Evolutionary conservation across 495 filamentous ascomycete genomes (phyloP).

Genomic region (Annulohypoxylon maeteangense): DNA sequence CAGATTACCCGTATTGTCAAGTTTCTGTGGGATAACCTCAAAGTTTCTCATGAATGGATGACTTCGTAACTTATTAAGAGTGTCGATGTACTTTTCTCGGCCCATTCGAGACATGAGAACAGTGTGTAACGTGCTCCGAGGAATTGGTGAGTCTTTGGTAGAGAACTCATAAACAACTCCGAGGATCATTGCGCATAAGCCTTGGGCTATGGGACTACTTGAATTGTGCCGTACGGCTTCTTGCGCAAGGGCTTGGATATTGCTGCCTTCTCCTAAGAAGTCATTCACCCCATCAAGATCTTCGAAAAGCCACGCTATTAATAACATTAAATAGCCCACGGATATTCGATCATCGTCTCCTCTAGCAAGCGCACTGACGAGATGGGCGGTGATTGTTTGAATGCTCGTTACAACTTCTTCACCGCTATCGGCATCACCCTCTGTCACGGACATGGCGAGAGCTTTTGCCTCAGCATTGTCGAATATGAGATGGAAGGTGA

Average conservation of each 20-base stretch:
- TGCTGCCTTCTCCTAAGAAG: constrained; percentile 94
- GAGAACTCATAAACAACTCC: constrained; percentile 97
- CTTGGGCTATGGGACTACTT: constrained; percentile 74
- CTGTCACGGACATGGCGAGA: constrained; percentile 80
- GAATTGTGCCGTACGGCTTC: constrained; percentile 66
- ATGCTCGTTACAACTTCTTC: constrained; percentile 97
- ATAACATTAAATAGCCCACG: constrained; percentile 89
- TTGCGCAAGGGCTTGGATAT: constrained; percentile 84
- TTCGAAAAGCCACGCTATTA: constrained; percentile 94
- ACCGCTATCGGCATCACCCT: constrained; percentile 88
- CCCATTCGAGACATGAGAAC: constrained; percentile 83
- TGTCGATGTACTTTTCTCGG: constrained; percentile 89
- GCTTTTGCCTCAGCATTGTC: constrained; percentile 84
- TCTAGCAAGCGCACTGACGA: constrained; percentile 78
- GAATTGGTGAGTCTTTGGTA: constrained; percentile 93
- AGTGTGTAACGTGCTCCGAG: constrained; percentile 82
- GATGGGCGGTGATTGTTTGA: constrained; percentile 82
- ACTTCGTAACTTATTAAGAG: constrained; percentile 78
- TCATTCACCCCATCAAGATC: constrained; percentile 92
- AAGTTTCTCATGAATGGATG: constrained; percentile 90
- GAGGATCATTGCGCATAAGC: constrained; percentile 82
- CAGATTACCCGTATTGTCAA: constrained; percentile 65
- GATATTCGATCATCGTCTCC: constrained; percentile 83
- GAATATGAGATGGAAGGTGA: constrained; percentile 88
- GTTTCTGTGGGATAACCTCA: constrained; percentile 81